Base-by-base conservation (phyloP, 140 eudicot species). In the Ambrosia hybrid region DNA sequence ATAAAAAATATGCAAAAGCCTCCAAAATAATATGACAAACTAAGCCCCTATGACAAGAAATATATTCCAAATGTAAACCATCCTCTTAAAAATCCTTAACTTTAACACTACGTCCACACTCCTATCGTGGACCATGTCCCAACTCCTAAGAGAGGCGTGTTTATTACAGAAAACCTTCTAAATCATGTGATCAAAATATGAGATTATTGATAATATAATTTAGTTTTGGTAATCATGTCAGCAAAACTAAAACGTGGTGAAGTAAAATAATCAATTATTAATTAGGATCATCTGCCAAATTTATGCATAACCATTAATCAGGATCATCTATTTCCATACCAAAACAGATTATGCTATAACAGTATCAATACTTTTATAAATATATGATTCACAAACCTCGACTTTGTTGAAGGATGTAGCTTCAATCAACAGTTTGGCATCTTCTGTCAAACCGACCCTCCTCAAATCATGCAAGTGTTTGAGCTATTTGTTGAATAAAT, bases 381-480 rank as follows among this genome's bases (percentile, higher is more conserved):
- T 10, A 21, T 41, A 58, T 21, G 4, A 74, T 65, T 11, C 26
- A 46, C 65, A 49, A 67, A 79, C 83, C 83, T 79, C 48, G 17
- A 67, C 39, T 15, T 73, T 79, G 49, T 79, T 37, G 53, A 51
- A 66, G 6, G n/a, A 58, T 59, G 68, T 41, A 65, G 60, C 72
- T 67, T 72, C 70, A 78, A 65, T 61, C 57, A 26, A 72, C 74
- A 13, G 37, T 53, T 58, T 76, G 71, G 71, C 83, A 78, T 82
- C 81, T 76, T 73, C 74, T 75, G 68, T 77, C 61, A 77, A 76
- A 83, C 65, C 87, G 82, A 45, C 59, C 65, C 55, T 79, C 72
- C 88, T 76, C 68, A 85, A 62, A 69, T 87, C 96, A 57, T 79
- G 94, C 36, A 90, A 68, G 11, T 83, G 95, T 59, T 51, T n/a